Percentiles rank a stretch among this genome's conserved stretches.
Evolutionary conservation across 805 yeast species (phyloP).

Genomic region (Kazachstania taianensis): DNA sequence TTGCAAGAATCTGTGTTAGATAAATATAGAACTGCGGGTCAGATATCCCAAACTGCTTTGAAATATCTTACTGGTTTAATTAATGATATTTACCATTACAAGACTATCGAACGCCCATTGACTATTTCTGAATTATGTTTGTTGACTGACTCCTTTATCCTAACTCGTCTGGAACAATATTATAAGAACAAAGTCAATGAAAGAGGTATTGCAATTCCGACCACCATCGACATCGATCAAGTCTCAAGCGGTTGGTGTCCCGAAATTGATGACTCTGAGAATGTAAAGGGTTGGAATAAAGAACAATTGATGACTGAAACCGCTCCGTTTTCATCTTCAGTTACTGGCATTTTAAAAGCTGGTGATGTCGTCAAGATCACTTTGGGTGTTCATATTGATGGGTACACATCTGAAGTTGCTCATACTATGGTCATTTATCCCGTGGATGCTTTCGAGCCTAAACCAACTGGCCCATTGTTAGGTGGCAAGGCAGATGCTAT

Average conservation of each 20-base stretch:
- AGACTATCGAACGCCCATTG: conserved; percentile 33
- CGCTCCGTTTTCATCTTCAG: conserved; percentile 15
- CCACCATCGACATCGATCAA: conserved; percentile 75
- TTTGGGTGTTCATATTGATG: conserved; percentile 89
- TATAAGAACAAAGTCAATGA: conserved; percentile 62
- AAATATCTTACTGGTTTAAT: conserved; percentile 55
- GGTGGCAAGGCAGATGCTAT: conserved; percentile 85
- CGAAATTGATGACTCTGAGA: conserved; percentile 54
- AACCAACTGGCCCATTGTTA: conserved; percentile 67
- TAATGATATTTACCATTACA: conserved; percentile 59
- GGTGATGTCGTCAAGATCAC: conserved; percentile 84
- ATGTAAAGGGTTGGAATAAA: conserved; percentile 26
- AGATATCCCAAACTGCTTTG: conserved; percentile 75
- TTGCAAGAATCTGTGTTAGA: conserved; percentile 53
- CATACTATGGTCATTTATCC: conserved; percentile 85
- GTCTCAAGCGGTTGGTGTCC: conserved; percentile 76
- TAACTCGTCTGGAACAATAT: conserved; percentile 45
- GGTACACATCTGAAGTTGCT: conserved; percentile 78
- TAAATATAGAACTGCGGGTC: conserved; percentile 84
- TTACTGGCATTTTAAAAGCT: conserved; percentile 30
- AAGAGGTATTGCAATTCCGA: conserved; percentile 91
- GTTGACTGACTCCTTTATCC: conserved; percentile 67
- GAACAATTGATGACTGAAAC: conserved; percentile 9
- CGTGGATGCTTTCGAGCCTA: conserved; percentile 36
- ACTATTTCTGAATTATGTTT: conserved; percentile 66